Base-by-base conservation (phyloP, 768 basidiomycete species). In the Suillus bovinus region DNA sequence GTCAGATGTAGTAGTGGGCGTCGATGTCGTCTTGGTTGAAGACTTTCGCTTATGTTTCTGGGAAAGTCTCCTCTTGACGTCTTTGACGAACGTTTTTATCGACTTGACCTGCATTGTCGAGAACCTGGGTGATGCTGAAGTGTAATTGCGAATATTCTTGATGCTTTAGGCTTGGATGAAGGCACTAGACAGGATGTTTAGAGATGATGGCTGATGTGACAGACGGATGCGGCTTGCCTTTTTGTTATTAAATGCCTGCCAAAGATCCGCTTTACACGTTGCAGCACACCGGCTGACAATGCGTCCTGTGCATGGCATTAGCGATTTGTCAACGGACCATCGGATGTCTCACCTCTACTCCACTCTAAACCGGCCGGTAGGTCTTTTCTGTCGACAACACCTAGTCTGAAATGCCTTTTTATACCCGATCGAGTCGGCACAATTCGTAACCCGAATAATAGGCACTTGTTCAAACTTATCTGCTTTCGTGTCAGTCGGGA, bases 51-150 rank as follows among this genome's bases (percentile, higher is more conserved):
- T 75, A 6, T 66, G 59, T 39, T 59, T 59, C 13, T 63, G 61
- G 22, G 75, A 76, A 22, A 74, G 67, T 55, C 58, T 73, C 58
- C 69, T 74, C 57, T 75, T 76, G 34, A 76, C 70, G 14, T 70
- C 73, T 13, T 76, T 68, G 14, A 74, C 69, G 27, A 74, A 67
- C 0, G 68, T 72, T 29, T 68, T 72, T 47, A 74, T 71, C 0
- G 69, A 64, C 55, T 71, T 72, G 68, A 74, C 71, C 31, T 76
- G 73, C 75, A 76, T 74, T 24, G 58, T 53, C 55, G 38, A 39
- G 17, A 13, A 39, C 11, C 55, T 56, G 24, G 38, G 55, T 56
- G 38, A 20, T 56, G 55, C 55, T 27, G 17, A 41, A 56, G 55
- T 56, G 14, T 20, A 29, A 24, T 20, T 39, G 39, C 38, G 38